Evolutionary conservation across 202 grass and related monocot genomes (phyloP).

Genomic region (Elaeis oleifera): DNA sequence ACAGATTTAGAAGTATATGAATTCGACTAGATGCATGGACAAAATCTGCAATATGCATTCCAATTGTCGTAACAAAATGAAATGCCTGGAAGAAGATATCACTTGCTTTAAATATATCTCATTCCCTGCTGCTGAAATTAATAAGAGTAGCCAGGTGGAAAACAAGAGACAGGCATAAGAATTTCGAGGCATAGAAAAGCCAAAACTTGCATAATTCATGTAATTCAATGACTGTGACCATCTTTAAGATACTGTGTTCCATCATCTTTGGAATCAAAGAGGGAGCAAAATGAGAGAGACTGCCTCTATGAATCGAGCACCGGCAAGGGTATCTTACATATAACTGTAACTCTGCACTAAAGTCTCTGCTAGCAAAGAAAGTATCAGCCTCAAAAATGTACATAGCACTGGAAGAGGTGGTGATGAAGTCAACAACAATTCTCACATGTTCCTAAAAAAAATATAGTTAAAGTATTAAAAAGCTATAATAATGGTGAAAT

Average conservation of each 20-base stretch:
- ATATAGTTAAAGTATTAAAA: constrained; percentile 1
- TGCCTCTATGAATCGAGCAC: constrained; percentile 14
- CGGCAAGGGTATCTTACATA: constrained; percentile 31
- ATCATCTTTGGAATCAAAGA: constrained; percentile 1
- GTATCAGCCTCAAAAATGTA: constrained; percentile 27
- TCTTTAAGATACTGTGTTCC: background rate
- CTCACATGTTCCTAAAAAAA: constrained; percentile 17
- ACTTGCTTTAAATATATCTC: too few relatives aligned
- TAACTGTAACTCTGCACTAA: constrained; percentile 21
- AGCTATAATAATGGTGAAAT: constrained; percentile 5
- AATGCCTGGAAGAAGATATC: too few relatives aligned
- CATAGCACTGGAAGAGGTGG: constrained; percentile 15
- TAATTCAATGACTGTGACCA: constrained; percentile 1
- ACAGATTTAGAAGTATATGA: too few relatives aligned
- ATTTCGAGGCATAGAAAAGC: background rate
- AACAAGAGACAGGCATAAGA: too few relatives aligned
- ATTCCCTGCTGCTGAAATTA: too few relatives aligned
- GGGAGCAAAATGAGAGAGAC: background rate
- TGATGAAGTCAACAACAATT: constrained; percentile 7
- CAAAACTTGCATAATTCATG: constrained; percentile 4
- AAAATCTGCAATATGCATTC: too few relatives aligned
- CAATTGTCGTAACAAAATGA: too few relatives aligned
- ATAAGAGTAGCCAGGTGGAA: too few relatives aligned
- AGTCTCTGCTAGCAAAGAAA: constrained; percentile 17
- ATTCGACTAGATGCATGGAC: too few relatives aligned